Percentiles rank a stretch among this genome's conserved stretches.
Evolutionary conservation across 352 stramenopile genomes (phyloP).

Genomic region (Phytophthora gonapodyides): DNA sequence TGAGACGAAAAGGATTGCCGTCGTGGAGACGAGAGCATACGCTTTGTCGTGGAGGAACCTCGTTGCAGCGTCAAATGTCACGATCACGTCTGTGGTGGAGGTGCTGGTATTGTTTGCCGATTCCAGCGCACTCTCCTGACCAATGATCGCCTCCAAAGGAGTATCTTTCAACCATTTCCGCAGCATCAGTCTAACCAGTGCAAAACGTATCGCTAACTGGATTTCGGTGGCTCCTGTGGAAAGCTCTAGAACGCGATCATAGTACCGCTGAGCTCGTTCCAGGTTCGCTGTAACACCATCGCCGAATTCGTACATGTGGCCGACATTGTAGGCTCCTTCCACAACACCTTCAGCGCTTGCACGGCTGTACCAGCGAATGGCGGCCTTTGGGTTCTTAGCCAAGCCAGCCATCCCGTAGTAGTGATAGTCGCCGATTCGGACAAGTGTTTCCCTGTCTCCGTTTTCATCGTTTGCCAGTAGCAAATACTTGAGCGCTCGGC

Average conservation of each 20-base stretch:
- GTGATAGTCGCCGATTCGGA: conserved; percentile 78
- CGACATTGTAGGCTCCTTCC: conserved; percentile 73
- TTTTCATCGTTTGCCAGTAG: conserved; percentile 38
- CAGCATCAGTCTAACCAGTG: conserved; percentile 39
- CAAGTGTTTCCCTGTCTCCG: conserved; percentile 59
- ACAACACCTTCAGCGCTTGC: conserved; percentile 64
- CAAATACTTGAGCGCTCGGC: conserved; percentile 49
- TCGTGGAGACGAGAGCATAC: conserved; percentile 26
- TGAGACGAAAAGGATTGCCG: conserved; percentile 22
- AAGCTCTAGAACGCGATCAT: conserved; percentile 58
- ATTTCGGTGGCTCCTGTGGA: conserved; percentile 35
- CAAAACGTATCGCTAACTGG: conserved; percentile 44
- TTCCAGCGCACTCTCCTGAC: conserved; percentile 4
- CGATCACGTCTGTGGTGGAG: conserved; percentile 11
- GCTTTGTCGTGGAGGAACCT: conserved; percentile 14
- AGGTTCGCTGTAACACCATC: conserved; percentile 54
- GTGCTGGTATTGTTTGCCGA: conserved; percentile 11
- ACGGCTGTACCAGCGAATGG: conserved; percentile 71
- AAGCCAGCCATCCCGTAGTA: conserved; percentile 72
- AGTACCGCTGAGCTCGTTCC: conserved; percentile 65
- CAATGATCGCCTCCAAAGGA: conserved; percentile 27
- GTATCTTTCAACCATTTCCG: conserved; percentile 39
- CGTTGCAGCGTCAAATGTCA: conserved; percentile 15
- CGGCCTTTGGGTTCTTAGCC: conserved; percentile 31
- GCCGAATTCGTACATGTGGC: conserved; percentile 75